Evolutionary conservation across 371 early-diverging fungal genomes (phyloP).

Genomic region (Sporodiniella umbellata): DNA sequence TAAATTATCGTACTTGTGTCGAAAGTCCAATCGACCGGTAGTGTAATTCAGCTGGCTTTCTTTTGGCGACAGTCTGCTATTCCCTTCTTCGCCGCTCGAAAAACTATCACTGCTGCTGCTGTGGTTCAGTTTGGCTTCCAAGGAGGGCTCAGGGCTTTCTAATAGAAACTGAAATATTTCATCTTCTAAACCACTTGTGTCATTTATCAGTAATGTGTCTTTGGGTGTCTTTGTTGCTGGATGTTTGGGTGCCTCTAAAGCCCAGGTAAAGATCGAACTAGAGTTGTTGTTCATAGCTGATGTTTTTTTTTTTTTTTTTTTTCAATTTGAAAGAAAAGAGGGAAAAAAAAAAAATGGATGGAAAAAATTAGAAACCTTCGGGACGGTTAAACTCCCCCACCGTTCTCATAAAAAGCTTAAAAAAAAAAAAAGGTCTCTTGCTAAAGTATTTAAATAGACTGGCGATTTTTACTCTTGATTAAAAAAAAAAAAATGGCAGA

Average conservation of each 20-base stretch:
- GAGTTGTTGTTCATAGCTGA: constrained; percentile 3
- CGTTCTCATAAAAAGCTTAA: not conserved
- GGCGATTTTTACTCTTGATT: too few species aligned
- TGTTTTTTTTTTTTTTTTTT: not conserved
- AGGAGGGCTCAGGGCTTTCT: not conserved
- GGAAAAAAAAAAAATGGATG: not conserved
- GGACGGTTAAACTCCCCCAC: not conserved
- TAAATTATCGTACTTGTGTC: constrained; percentile 14
- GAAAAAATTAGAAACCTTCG: not conserved
- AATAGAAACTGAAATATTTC: constrained; percentile 18
- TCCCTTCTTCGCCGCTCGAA: constrained; percentile 7
- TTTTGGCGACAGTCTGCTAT: not conserved
- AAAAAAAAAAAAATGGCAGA: too few species aligned
- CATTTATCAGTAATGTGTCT: not conserved
- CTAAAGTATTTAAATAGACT: too few species aligned
- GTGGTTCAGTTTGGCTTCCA: not conserved
- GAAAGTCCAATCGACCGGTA: constrained; percentile 18
- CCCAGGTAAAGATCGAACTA: constrained; percentile 10
- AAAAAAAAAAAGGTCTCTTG: not conserved
- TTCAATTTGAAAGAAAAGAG: not conserved
- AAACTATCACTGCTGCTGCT: not conserved
- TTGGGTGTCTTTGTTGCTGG: constrained; percentile 1
- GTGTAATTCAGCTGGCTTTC: constrained; percentile 3
- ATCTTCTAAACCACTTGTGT: constrained; percentile 1
- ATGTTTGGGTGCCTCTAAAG: not conserved